phyloP scores from a whole-genome alignment of 768 basidiomycete genomes.

The Austroboletus festivus region DNA sequence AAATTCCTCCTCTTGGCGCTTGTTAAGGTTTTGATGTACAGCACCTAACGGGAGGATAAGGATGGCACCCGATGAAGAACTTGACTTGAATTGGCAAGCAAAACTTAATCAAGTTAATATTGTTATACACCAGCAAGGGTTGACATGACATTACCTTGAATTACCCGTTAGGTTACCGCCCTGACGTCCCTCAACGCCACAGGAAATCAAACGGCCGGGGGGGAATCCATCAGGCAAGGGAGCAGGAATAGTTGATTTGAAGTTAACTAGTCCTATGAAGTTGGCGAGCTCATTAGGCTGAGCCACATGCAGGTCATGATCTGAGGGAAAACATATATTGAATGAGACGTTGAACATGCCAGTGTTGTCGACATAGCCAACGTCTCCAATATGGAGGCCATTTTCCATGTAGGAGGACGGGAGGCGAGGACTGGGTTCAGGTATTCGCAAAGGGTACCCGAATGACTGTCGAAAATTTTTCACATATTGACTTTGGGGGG shows the following conservation, averaged over 20 bases:
- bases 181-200: not conserved
- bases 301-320: not conserved
- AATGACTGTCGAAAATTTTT: too few relatives aligned
- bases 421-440: too few relatives aligned
- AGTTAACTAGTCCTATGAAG: not conserved
- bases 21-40: not conserved
- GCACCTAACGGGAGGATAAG: conserved; percentile 7
- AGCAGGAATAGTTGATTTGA: not conserved
- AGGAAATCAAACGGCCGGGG: not conserved
- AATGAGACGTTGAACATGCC: not conserved
- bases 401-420: not conserved
- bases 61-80: not conserved
- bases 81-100: not conserved
- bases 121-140: not conserved
- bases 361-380: not conserved
- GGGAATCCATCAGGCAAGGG: not conserved
- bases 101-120: not conserved
- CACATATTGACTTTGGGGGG: too few relatives aligned
- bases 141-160: not conserved
- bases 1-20: not conserved
- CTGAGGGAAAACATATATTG: not conserved
- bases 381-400: not conserved
- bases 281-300: not conserved
- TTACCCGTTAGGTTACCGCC: not conserved
- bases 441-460: too few relatives aligned